Evolutionary conservation across 1,284 basidiomycete species (phyloP), one percentile per base, ranked within the genome.

Genomic region (Puccinia horiana): DNA sequence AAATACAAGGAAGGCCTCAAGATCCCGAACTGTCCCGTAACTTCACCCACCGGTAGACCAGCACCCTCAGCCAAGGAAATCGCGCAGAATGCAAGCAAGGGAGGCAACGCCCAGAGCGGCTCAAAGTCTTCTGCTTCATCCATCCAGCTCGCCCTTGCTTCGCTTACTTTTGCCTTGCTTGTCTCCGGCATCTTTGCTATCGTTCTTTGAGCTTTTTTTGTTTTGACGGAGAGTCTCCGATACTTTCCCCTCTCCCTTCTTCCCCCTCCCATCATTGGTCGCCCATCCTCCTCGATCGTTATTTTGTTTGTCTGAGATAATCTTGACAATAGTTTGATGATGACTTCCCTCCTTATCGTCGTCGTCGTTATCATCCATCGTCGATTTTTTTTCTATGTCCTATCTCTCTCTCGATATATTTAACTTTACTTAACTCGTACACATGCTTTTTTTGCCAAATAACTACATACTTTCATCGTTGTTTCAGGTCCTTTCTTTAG

Each of bases 1-100:
- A 69, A 69, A 42, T 69, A 69, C 40, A 69, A 69, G 32, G 42
- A 42, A 16, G 65, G 65, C 14, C 65, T 69, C 14, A 69, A 69
- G 65, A 32, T 69, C 29, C 65, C 65, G 5, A 69, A 69, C 65
- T 69, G 65, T 18, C 65, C 65, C 1, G 65, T 69, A 2, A 42
- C 37, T 8, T 69, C 65, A 2, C 65, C 65, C 1, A 69, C 65
- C 1, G 65, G 65, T 14, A 35, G 65, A 1, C 37, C 65, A 6
- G 40, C 20, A 6, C 37, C 4, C 20, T 32, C 65, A 1, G 40
- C 37, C 40, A 16, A 26, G 32, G 35, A 4, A 5, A 14, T 20
- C n/a, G 4, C 54, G n/a, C n/a, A n/a, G n/a, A n/a, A n/a, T n/a
- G 20, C 23, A 61, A 12, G 26, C 3, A 14, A 11, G 2, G 58